Percentiles rank a stretch among this genome's conserved stretches.
phyloP scores from a whole-genome alignment of 75 land plant species.

The Cunninghamia lanceolata region DNA sequence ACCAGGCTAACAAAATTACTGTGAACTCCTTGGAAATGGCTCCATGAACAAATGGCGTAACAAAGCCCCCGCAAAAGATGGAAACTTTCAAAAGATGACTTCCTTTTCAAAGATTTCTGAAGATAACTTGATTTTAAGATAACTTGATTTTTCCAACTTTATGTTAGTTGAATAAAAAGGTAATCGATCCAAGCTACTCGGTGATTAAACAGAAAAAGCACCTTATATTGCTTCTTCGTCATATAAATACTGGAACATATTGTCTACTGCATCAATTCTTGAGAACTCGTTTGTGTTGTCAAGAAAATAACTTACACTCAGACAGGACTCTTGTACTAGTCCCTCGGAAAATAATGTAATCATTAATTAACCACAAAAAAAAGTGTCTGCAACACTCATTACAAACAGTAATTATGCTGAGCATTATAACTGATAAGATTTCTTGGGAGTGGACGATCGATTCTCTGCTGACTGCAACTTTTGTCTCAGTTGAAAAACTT shows the following conservation, averaged over 20 bases:
- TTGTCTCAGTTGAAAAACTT: constrained; percentile 66
- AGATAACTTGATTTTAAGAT: background rate
- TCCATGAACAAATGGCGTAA: background rate
- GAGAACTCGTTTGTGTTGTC: background rate
- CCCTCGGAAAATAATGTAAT: background rate
- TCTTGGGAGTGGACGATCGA: constrained; percentile 63
- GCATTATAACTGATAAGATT: constrained; percentile 30
- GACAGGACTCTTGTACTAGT: background rate
- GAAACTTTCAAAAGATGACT: background rate
- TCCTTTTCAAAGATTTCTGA: background rate
- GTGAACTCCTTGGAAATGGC: background rate
- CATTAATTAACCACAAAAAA: background rate
- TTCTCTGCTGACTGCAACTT: constrained; percentile 57
- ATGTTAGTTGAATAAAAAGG: no score
- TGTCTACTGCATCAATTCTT: background rate
- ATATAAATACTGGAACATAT: background rate
- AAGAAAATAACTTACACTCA: background rate
- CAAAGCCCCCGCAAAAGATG: background rate
- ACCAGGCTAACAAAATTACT: no score
- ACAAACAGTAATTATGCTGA: background rate
- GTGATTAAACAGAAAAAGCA: background rate
- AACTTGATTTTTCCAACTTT: background rate
- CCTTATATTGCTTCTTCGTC: background rate
- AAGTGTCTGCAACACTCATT: background rate
- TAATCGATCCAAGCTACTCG: background rate